A percentile compares a stretch with the other conserved stretches of the same genome.
These are phyloP conservation scores for Ochetophila trinervis DNA, from an alignment of 306 rosid species.

Conservation along the genomic window DNA sequence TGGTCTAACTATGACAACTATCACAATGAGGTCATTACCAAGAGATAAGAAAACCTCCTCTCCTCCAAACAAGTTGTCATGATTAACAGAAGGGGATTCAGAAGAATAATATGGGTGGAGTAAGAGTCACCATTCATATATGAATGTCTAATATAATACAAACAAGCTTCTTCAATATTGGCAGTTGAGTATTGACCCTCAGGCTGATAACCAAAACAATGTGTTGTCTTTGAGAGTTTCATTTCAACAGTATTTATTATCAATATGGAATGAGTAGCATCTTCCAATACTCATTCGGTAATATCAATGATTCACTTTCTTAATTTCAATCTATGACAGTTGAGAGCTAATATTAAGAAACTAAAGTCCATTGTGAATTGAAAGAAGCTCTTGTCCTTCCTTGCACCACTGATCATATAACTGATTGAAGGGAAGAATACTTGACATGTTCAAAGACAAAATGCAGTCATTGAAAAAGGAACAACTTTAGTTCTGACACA, in stretches of 20 bases:
- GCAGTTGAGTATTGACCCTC: no score
- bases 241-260: conserved; percentile 11
- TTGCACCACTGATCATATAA: conserved; percentile 6
- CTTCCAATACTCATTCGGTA: conserved; percentile 9
- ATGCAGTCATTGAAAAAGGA: conserved; percentile 8
- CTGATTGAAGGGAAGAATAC: background rate
- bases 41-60: background rate
- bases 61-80: background rate
- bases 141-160: no score
- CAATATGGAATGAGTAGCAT: conserved; percentile 21
- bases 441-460: conserved; percentile 7
- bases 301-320: background rate
- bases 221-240: conserved; percentile 5
- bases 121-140: background rate
- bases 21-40: background rate
- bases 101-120: no score
- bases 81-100: no score
- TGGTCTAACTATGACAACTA: background rate
- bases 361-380: conserved; percentile 14
- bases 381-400: conserved; percentile 12
- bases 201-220: background rate
- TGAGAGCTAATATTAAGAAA: background rate
- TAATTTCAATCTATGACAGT: conserved; percentile 8
- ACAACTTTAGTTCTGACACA: conserved; percentile 19
- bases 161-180: no score